Base-by-base conservation (phyloP, 441 rosid species). In the Sinapis alba region DNA sequence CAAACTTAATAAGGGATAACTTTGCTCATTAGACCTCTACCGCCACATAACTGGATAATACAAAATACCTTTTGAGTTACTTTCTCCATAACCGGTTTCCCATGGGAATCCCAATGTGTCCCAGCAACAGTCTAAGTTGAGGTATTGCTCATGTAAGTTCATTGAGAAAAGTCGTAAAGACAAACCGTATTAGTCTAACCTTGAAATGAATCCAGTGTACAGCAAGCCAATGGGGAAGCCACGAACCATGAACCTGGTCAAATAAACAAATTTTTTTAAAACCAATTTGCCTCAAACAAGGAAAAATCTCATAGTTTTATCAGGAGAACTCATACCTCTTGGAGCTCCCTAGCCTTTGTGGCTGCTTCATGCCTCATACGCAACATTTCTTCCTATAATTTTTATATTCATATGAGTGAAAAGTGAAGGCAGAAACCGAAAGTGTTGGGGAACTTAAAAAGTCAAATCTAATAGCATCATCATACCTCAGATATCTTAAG, bases 191-290 rank as follows among this genome's bases (percentile, higher is more conserved):
- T 36, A 38, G 43, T n/a, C 19, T 75, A 81, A 94, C 99, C 98
- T 88, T 94, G 71, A 78, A 81, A 27, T 11, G 81, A 64, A 63
- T 15, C 54, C 86, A 71, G 21, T 85, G 89, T 34, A 57, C 76
- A 79, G 88, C 94, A 76, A 96, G 86, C 99, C 99, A 96, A 63
- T 86, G 98, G 30, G 99, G 98, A 74, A 96, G 88, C 99, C 98
- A 96, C 0, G 98, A 88, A 19, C 90, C 82, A 83, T 89, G 97
- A 86, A 87, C 96, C 98, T 92, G 82, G 71, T 41, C 23, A 78
- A 4, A 28, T 64, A 72, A 53, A 51, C 50, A 71, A n/a, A n/a
- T n/a, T n/a, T n/a, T n/a, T n/a, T n/a, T n/a, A n/a, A n/a, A n/a
- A n/a, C n/a, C n/a, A n/a, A n/a, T n/a, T n/a, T n/a, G n/a, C n/a